These are phyloP conservation scores for Xerocomus potaroensis DNA, from an alignment of 768 basidiomycete genomes.

Conservation along the genomic window DNA sequence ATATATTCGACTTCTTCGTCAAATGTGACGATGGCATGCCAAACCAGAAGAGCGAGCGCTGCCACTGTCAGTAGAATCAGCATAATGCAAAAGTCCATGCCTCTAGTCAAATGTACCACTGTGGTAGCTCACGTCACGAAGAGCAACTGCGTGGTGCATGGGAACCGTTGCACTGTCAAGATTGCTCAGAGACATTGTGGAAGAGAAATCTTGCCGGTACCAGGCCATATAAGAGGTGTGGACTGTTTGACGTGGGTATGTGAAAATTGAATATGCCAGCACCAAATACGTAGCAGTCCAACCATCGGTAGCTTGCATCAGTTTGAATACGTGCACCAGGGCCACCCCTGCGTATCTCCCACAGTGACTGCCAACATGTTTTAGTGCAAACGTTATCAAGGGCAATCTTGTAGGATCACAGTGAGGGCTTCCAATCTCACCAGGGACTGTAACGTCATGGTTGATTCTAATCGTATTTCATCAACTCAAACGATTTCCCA, in stretches of 20 bases:
- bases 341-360: slow-evolving; percentile 3
- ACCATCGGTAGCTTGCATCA: too few relatives aligned
- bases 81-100: background rate
- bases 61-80: slow-evolving; percentile 11
- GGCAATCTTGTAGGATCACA: too few relatives aligned
- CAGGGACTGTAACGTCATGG: too few relatives aligned
- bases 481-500: background rate
- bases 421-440: background rate
- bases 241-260: background rate
- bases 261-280: too few relatives aligned
- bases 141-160: background rate
- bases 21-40: slow-evolving; percentile 11
- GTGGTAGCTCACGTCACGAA: slow-evolving; percentile 11
- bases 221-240: background rate
- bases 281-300: too few relatives aligned
- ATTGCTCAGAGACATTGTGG: background rate
- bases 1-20: slow-evolving; percentile 19
- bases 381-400: too few relatives aligned
- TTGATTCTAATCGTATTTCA: background rate
- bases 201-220: background rate
- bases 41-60: slow-evolving; percentile 12
- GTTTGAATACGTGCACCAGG: background rate
- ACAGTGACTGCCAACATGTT: background rate
- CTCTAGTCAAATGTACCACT: slow-evolving; percentile 1
- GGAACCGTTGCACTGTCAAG: background rate